Conservation (phyloP, 148 eudicot species). For the Chenopodium quinoa region DNA sequence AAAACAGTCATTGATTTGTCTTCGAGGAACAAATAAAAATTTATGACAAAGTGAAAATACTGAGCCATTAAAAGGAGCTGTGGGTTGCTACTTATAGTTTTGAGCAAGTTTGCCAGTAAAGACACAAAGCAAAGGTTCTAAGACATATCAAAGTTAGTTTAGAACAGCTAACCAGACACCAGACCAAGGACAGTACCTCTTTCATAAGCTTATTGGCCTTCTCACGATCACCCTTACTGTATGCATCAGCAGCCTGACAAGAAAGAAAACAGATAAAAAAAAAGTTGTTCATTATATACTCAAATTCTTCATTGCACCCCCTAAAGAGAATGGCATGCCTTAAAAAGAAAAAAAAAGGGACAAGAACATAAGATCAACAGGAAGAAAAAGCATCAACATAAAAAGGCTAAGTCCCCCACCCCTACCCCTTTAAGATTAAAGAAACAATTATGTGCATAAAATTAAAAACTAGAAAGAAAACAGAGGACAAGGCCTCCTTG, state of each 20-base stretch:
- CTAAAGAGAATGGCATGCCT: neutral
- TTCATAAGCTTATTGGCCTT: constrained; percentile 49
- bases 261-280: constrained; percentile 11
- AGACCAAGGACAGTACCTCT: constrained; percentile 40
- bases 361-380: neutral
- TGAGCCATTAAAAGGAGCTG: neutral
- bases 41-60: neutral
- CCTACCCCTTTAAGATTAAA: no score
- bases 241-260: constrained; percentile 68
- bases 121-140: neutral
- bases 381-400: neutral
- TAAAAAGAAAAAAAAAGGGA: neutral
- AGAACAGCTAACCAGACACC: neutral
- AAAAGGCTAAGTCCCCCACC: neutral
- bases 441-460: no score
- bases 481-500: neutral
- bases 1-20: neutral
- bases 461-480: no score
- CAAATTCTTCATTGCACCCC: neutral
- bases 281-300: neutral
- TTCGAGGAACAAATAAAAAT: neutral
- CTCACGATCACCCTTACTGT: constrained; percentile 40
- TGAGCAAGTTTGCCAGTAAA: neutral
- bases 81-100: neutral
- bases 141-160: neutral